phyloP scores from a whole-genome alignment of 352 stramenopile species.

The Phytophthora hibernalis region DNA sequence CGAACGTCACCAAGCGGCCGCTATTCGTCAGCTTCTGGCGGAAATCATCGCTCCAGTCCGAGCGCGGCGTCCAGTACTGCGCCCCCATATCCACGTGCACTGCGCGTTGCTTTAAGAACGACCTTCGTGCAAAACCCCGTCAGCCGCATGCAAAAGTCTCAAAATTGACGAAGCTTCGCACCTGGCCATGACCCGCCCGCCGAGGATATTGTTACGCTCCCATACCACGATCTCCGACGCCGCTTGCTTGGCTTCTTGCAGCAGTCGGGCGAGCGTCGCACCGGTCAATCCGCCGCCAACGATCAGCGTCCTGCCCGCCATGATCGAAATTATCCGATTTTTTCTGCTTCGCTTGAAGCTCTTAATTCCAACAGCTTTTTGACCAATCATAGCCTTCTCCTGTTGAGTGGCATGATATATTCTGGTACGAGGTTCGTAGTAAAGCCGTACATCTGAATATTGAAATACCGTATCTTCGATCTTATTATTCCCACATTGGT shows the following conservation, averaged over 20 bases:
- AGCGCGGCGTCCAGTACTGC: conserved; percentile 72
- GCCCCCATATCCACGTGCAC: conserved; percentile 74
- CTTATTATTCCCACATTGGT: no score
- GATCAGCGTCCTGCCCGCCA: conserved; percentile 58
- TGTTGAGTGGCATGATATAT: no score
- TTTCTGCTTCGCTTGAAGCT: no score
- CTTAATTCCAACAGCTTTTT: no score
- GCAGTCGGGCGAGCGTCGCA: conserved; percentile 54
- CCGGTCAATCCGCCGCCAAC: conserved; percentile 72
- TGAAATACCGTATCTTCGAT: no score
- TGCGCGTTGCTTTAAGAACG: conserved; percentile 61
- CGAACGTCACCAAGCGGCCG: conserved; percentile 47
- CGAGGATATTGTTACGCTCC: conserved; percentile 77
- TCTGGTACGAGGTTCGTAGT: no score
- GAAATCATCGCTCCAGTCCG: conserved; percentile 57
- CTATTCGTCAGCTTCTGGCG: conserved; percentile 45
- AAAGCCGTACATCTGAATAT: no score
- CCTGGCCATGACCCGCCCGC: conserved; percentile 74
- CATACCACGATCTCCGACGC: conserved; percentile 59
- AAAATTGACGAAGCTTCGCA: conserved; percentile 11
- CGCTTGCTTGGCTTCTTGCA: conserved; percentile 54
- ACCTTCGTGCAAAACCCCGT: conserved; percentile 27
- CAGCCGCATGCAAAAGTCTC: not conserved
- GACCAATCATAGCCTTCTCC: no score
- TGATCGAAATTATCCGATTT: no score